Conservation (phyloP, 257 asterid species). For the Coffea canephora region DNA sequence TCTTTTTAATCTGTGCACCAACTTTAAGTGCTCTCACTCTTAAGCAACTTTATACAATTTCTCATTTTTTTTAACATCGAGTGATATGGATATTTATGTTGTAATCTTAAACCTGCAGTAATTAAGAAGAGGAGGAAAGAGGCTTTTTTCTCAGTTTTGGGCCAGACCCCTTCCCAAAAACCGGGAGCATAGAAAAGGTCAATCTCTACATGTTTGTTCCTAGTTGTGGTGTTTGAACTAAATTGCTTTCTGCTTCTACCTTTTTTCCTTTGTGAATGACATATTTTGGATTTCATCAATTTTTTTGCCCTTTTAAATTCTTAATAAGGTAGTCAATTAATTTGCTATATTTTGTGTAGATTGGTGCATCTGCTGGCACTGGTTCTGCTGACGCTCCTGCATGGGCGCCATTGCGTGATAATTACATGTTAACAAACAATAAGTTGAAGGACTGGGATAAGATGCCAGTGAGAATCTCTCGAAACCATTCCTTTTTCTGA, state of each 20-base stretch:
- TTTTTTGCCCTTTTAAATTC: too few species aligned
- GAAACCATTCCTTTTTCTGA: neutral
- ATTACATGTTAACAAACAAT: too few species aligned
- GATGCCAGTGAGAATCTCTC: slow-evolving; percentile 49
- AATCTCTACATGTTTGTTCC: slow-evolving; percentile 6
- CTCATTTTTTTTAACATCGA: neutral
- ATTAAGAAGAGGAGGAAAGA: slow-evolving; percentile 81
- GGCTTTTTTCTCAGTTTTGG: slow-evolving; percentile 82
- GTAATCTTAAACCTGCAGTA: slow-evolving; percentile 34
- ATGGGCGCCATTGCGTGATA: too few species aligned
- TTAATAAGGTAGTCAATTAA: too few species aligned
- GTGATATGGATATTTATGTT: neutral
- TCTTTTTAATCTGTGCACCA: too few species aligned
- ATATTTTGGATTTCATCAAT: too few species aligned
- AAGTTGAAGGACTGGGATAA: slow-evolving; percentile 84
- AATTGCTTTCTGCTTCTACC: neutral
- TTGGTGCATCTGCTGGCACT: too few species aligned
- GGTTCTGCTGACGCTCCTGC: too few species aligned
- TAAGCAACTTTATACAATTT: neutral
- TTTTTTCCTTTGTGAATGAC: too few species aligned
- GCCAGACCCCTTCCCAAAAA: slow-evolving; percentile 56
- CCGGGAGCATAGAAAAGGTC: slow-evolving; percentile 54
- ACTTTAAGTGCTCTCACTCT: too few species aligned
- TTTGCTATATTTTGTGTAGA: too few species aligned
- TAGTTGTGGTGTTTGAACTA: neutral